Base-by-base conservation (phyloP, 257 asterid genomes). In the Phtheirospermum japonicum region DNA sequence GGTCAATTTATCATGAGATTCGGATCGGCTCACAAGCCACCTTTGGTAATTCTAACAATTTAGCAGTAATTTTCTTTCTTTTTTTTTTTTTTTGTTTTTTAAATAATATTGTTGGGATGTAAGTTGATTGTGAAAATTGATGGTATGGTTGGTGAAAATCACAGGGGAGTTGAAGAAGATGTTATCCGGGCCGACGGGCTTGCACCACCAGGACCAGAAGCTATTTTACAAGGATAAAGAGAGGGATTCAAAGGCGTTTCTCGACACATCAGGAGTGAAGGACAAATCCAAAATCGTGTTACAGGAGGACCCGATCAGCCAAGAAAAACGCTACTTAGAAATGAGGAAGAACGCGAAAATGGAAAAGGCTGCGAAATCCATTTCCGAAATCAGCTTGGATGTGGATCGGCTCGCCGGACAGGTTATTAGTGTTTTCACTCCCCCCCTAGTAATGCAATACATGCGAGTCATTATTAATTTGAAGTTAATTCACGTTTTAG, bases 181-280 rank as follows among this genome's bases (percentile, higher is more conserved):
- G 95, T 64, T 91, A 48, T 37, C 88, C 1, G 98, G 88, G 59
- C 88, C 92, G 13, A 91, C 96, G 2, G 95, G 98, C 1, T 57
- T 91, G 78, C 90, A 88, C 77, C 96, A 88, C 69, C 80, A 81
- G 70, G 98, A 91, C 65, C 98, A 91, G 79, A 91, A 91, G 82
- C 78, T 91, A 49, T 65, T 79, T 48, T 91, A 70, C 80, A 88
- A 85, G 81, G 84, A 86, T 23, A 85, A 78, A 63, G 98, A 91
- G 66, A 82, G 94, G 74, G 89, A 91, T 56, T 88, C 94, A 0
- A 85, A 78, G 8, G 79, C 82, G 6, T 91, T 79, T 71, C 94
- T 91, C 16, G 98, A 91, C 61, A 62, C 50, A 13, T 43, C 69
- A 0, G 98, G 98, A 4, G 87, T 91, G 50, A 91, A 91, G 70